Evolutionary conservation across 257 asterid species (phyloP), one percentile per base, ranked within the genome.

Genomic region (Knoxia roxburghii): DNA sequence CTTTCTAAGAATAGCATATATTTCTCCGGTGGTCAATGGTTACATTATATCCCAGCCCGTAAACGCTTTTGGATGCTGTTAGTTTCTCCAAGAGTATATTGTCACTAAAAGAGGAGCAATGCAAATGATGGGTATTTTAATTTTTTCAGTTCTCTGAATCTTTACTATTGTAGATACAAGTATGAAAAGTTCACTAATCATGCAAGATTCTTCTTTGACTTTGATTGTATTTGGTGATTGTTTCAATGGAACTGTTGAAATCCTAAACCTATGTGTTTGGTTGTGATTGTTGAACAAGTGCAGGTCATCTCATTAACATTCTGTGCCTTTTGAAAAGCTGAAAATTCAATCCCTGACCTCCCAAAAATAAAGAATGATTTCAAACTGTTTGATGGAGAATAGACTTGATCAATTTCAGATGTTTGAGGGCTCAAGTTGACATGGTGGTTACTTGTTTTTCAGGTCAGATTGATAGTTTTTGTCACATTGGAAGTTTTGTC

Each of bases 401-500:
- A 33, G 32, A 40, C 26, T 27, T n/a, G 37, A 33, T 61, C 26
- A n/a, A 12, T 61, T 26, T 51, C 21, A 17, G 61, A 60, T 68
- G 50, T 63, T 61, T 20, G 41, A 54, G 61, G 35, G 27, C 65
- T 52, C 23, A 23, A 49, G 64, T 48, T 21, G 40, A 18, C 39
- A 46, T 50, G 17, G 41, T 50, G 18, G 20, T 72, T 60, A 68
- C 51, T 40, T 67, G 37, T 80, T 77, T n/a, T n/a, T 79, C 84
- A 93, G 99, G 99, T 90, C 21, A 97, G 97, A 2, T 76, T 93
- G 83, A 90, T 93, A 76, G 99, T 93, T 72, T 93, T 90, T 73
- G 97, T 53, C 99, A 90, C 72, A 77, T 93, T 69, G 97, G 97
- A 81, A 88, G 99, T 82, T 93, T 82, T 78, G 96, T 93, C 70